phyloP scores from a whole-genome alignment of 2,329 filamentous ascomycete species.

The Pseudogymnoascus sp. region DNA sequence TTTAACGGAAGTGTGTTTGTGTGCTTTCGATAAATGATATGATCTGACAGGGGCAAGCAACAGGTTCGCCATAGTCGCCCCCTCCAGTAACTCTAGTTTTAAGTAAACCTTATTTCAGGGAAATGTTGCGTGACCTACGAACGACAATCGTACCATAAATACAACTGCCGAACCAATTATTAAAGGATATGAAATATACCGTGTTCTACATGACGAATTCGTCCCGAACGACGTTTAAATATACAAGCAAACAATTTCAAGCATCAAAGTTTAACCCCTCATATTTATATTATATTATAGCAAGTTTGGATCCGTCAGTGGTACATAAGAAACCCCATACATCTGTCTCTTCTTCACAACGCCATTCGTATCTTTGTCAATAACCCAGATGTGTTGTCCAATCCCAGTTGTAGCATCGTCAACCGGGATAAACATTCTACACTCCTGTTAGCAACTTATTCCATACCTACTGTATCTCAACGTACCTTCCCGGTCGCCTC shows the following conservation, averaged over 20 bases:
- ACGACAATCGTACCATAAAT: neutral
- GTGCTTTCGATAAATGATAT: neutral
- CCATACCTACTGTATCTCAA: neutral
- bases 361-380: conserved; percentile 64
- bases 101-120: neutral
- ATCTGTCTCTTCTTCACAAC: conserved; percentile 50
- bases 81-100: neutral
- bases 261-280: neutral
- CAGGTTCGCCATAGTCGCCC: neutral
- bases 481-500: conserved; percentile 60
- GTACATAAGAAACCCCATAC: conserved; percentile 70
- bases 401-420: conserved; percentile 41
- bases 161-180: neutral
- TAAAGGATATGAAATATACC: neutral
- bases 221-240: neutral
- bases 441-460: conserved; percentile 12
- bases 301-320: conserved; percentile 55
- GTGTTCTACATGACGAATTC: neutral
- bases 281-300: neutral
- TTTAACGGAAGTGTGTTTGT: neutral
- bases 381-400: conserved; percentile 61
- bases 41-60: too few relatives aligned
- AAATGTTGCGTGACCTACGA: neutral
- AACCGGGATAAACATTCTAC: conserved; percentile 68
- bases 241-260: neutral